These are phyloP conservation scores for Pythium chondricola DNA, from an alignment of 352 stramenopile genomes.

Conservation along the genomic window DNA sequence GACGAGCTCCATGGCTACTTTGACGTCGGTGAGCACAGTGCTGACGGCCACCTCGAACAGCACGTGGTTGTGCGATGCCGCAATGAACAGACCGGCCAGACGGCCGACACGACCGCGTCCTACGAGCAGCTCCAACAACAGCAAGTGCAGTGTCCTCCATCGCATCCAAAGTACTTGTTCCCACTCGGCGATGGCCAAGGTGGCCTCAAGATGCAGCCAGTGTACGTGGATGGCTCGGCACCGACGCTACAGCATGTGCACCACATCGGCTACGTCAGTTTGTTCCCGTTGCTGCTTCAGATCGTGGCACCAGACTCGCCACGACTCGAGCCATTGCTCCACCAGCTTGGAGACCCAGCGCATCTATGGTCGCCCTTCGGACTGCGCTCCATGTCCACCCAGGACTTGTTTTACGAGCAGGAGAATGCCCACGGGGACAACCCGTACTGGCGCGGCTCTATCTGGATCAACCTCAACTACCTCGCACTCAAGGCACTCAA, in stretches of 20 bases:
- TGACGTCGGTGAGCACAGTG: conserved; percentile 75
- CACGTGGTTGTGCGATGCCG: conserved; percentile 64
- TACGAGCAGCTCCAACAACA: conserved; percentile 29
- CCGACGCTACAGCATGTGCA: conserved; percentile 57
- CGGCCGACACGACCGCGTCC: conserved; percentile 32
- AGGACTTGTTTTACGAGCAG: conserved; percentile 81
- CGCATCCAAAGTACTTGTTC: conserved; percentile 69
- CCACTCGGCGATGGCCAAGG: conserved; percentile 74
- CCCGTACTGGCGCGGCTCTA: conserved; percentile 91
- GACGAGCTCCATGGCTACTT: conserved; percentile 59
- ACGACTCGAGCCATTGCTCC: conserved; percentile 49
- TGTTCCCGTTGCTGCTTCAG: conserved; percentile 84
- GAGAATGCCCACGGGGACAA: conserved; percentile 89
- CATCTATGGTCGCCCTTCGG: conserved; percentile 78
- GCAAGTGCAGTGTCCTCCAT: conserved; percentile 37
- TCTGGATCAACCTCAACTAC: conserved; percentile 95
- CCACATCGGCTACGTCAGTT: conserved; percentile 84
- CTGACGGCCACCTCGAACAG: conserved; percentile 61
- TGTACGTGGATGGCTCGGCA: conserved; percentile 55
- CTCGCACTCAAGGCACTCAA: conserved; percentile 82
- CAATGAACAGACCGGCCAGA: conserved; percentile 33
- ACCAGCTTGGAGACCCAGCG: conserved; percentile 47
- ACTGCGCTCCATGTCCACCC: conserved; percentile 83
- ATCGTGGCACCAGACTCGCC: conserved; percentile 60
- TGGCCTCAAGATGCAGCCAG: conserved; percentile 63